Evolutionary conservation across 1,284 basidiomycete genomes (phyloP).

Genomic region (Trametes pubescens): DNA sequence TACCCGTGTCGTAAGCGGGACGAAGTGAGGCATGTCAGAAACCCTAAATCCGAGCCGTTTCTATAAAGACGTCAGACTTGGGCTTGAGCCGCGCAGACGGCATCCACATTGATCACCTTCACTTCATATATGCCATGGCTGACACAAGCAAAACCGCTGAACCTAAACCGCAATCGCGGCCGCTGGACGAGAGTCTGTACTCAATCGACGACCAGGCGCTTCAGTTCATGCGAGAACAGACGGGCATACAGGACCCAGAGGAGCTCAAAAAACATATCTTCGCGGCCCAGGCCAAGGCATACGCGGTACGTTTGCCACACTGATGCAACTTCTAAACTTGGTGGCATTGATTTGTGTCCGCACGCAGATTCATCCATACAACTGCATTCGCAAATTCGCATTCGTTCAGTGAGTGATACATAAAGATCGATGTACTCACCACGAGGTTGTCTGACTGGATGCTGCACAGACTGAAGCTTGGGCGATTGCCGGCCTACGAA

Average conservation of each 20-base stretch:
- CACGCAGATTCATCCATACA: slow-evolving; percentile 28
- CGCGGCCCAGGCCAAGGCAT: slow-evolving; percentile 46
- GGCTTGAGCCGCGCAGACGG: too few relatives aligned
- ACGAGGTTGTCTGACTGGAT: not conserved
- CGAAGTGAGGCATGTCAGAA: too few relatives aligned
- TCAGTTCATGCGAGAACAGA: slow-evolving; percentile 50
- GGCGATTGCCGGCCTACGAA: slow-evolving; percentile 50
- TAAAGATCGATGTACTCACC: not conserved
- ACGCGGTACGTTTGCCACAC: slow-evolving; percentile 9
- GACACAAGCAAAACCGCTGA: not conserved
- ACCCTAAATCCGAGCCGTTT: too few relatives aligned
- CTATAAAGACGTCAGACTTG: too few relatives aligned
- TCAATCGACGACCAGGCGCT: slow-evolving; percentile 42
- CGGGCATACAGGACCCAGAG: slow-evolving; percentile 50
- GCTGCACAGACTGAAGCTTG: slow-evolving; percentile 40
- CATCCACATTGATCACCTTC: not conserved
- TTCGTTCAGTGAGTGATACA: slow-evolving; percentile 26
- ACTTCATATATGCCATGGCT: not conserved
- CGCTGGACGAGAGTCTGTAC: slow-evolving; percentile 34
- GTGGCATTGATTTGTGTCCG: not conserved
- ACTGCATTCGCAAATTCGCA: slow-evolving; percentile 27
- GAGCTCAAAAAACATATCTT: slow-evolving; percentile 56
- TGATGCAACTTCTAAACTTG: not conserved
- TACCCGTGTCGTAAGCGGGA: too few relatives aligned
- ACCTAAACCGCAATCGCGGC: not conserved